A percentile compares a stretch with the other conserved stretches of the same genome.
Conservation (phyloP, 139 green algal species). For the Nannochloris sp. region DNA sequence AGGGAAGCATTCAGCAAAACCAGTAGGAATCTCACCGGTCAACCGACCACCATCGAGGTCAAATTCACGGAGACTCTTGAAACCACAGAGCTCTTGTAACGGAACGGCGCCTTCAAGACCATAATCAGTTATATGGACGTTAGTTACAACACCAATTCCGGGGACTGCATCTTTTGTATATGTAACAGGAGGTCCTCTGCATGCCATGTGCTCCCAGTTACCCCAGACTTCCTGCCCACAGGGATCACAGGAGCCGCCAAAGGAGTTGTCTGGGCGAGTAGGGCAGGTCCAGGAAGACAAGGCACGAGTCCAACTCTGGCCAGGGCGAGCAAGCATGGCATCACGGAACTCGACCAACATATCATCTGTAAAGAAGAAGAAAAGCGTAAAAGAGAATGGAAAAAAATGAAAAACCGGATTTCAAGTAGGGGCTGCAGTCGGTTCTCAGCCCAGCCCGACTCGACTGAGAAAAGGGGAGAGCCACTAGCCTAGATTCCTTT, state of each 20-base stretch:
- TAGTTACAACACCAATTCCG: constrained; percentile 14
- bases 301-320: constrained; percentile 17
- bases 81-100: constrained; percentile 18
- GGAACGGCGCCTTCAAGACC: constrained; percentile 15
- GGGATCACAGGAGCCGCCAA: constrained; percentile 3
- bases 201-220: constrained; percentile 26
- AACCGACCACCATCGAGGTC: constrained; percentile 24
- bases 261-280: constrained; percentile 5
- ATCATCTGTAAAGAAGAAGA: neutral
- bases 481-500: no score
- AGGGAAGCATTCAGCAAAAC: constrained; percentile 20
- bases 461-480: no score
- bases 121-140: constrained; percentile 35
- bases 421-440: no score
- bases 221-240: constrained; percentile 11
- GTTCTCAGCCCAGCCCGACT: no score
- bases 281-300: constrained; percentile 14
- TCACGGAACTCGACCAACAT: constrained; percentile 13
- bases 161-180: neutral
- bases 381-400: no score
- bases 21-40: constrained; percentile 11
- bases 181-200: neutral
- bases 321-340: constrained; percentile 14
- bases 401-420: no score
- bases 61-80: constrained; percentile 10